Base-by-base conservation (phyloP, 345 rosid genomes). In the Arabidopsis arenosa region DNA sequence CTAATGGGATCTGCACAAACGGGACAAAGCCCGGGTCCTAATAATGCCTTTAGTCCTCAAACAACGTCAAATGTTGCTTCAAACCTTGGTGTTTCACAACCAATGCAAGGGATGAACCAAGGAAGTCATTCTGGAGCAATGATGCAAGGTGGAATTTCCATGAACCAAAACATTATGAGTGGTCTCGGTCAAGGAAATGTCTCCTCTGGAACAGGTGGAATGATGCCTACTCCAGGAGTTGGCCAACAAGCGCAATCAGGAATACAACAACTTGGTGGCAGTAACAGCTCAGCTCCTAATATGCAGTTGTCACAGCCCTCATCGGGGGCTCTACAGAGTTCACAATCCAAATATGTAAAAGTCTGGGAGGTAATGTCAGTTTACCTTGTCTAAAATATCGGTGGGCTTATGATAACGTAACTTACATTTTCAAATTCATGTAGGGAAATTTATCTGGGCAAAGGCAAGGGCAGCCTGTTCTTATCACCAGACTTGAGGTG, bases 381-480 rank as follows among this genome's bases (percentile, higher is more conserved):
- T 41, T 39, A n/a, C 18, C 36, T 45, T 32, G 26, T 55, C 61
- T 56, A 17, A 64, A 73, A 60, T 43, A 53, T 17, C 35, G 15
- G 58, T 75, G 32, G 53, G 73, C 17, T 28, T 53, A 62, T 35
- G 37, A 40, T 66, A 26, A 36, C 56, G 21, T 43, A 41, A 61
- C 70, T 63, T 47, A 7, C 44, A 3, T 13, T 53, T 71, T 66
- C 39, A 61, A 78, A 79, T 70, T 56, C 47, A 52, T 80, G 74
- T 85, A 95, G 99, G 99, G 98, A 75, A 89, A 82, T 84, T 84
- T 95, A 82, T 92, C 92, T 58, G 97, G 97, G 57, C 96, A 90
- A 81, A 86, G 97, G 72, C 98, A 95, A 82, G 93, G 98, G 67
- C 99, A 95, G 79, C 99, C 97, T 49, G 96, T 95, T 73, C 92